Evolutionary conservation across 2,329 filamentous ascomycete species (phyloP), one percentile per base, ranked within the genome.

Genomic region (Tolypocladium amazonense): DNA sequence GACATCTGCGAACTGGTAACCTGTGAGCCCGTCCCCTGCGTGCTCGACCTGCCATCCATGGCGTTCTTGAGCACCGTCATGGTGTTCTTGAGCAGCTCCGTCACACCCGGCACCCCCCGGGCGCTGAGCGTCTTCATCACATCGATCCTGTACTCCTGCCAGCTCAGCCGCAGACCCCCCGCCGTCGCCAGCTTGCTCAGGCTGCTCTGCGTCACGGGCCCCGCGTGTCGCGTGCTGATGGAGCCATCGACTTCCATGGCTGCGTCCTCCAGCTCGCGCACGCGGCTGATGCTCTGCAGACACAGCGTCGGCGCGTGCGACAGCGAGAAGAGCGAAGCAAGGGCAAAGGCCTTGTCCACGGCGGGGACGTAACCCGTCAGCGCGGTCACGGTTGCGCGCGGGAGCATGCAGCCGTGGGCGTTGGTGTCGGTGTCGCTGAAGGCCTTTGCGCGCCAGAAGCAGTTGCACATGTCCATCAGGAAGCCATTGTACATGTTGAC

Each of bases 401-500:
- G 70, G 8, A 83, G 64, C 61, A 81, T 72, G 65, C 82, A 85
- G 11, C 82, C 84, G 58, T 79, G 77, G 2, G 84, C 79, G 66
- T 86, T 86, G n/a, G 80, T 75, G 64, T 93, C 89, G 1, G 77
- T 76, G 15, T 76, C 75, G 60, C 84, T 84, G 61, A 95, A 87
- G 1, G 88, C 90, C 15, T 87, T 83, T 27, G 84, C 83, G 11
- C 90, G 83, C 90, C 90, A 95, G 55, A 94, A 72, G 57, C 89
- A 85, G 69, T 95, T 95, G 76, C 90, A 92, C 38, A 92, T 81
- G 69, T 96, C 91, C 85, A 94, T 92, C 38, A 95, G 81, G 70
- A 88, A 92, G 27, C 88, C 88, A 70, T 96, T 96, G 75, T 94
- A 92, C 30, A 81, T 75, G 63, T 85, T 83, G 47, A 91, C 82